A percentile compares a stretch with the other conserved stretches of the same genome.
These are phyloP conservation scores for Dalbergia cultrata DNA, from an alignment of 306 rosid species.

Conservation along the genomic window DNA sequence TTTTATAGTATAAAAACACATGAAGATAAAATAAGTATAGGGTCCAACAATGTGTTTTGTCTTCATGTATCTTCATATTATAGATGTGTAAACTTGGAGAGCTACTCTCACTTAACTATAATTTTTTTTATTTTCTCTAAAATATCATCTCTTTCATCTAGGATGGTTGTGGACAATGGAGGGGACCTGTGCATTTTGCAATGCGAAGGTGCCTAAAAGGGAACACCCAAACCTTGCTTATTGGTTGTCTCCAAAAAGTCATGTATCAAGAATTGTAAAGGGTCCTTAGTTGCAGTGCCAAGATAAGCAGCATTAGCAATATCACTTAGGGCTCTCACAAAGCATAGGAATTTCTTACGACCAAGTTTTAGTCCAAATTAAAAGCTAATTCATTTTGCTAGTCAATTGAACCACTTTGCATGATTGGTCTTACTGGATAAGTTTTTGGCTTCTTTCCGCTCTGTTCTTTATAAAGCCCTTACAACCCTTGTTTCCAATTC, in stretches of 20 bases:
- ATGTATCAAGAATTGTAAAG: conserved; percentile 34
- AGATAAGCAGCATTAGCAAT: conserved; percentile 27
- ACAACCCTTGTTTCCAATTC: conserved; percentile 35
- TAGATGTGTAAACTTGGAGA: too few relatives aligned
- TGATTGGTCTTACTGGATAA: conserved; percentile 48
- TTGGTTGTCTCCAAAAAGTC: conserved; percentile 49
- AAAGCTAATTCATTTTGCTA: conserved; percentile 28
- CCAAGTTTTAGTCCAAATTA: conserved; percentile 47
- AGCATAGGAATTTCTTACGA: conserved; percentile 40
- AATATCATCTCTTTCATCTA: too few relatives aligned
- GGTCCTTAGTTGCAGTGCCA: background rate
- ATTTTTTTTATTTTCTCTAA: too few relatives aligned
- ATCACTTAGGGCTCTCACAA: conserved; percentile 38
- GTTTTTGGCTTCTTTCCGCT: background rate
- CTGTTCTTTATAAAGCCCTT: conserved; percentile 13
- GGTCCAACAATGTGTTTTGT: too few relatives aligned
- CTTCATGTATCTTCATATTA: too few relatives aligned
- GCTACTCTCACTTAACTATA: too few relatives aligned
- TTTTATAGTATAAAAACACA: too few relatives aligned
- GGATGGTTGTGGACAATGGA: too few relatives aligned
- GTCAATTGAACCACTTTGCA: conserved; percentile 30
- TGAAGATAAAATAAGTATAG: too few relatives aligned
- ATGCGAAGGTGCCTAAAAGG: conserved; percentile 55
- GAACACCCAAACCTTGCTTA: conserved; percentile 44
- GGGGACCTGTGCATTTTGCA: too few relatives aligned